Conservation (phyloP, 768 basidiomycete genomes). For the Mycena metata region DNA sequence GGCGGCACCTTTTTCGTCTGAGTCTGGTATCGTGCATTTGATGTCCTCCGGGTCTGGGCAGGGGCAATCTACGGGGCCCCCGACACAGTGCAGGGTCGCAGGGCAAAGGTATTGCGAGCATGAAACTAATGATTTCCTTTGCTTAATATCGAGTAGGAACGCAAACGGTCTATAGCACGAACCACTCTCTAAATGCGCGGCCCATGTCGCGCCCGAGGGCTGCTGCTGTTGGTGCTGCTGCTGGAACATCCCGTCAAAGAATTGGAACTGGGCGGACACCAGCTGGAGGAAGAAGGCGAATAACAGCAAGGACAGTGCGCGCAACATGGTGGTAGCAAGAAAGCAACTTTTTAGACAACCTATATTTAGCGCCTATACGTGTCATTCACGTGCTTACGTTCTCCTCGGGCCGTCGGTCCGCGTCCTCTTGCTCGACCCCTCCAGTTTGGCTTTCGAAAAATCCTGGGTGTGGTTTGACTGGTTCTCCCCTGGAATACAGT, state of each 20-base stretch:
- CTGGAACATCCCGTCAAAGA: conserved; percentile 85
- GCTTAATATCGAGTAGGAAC: not conserved
- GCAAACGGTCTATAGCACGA: conserved; percentile 37
- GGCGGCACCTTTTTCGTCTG: conserved; percentile 61
- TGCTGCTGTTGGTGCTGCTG: conserved; percentile 75
- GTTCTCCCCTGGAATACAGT: too few species aligned
- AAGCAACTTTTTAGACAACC: not conserved
- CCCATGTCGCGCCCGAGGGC: conserved; percentile 69
- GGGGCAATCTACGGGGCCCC: conserved; percentile 75
- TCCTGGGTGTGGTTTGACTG: too few species aligned
- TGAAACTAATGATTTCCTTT: conserved; percentile 60
- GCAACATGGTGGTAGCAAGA: conserved; percentile 12
- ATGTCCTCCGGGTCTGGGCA: conserved; percentile 84
- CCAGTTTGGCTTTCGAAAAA: too few species aligned
- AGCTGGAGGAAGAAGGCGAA: conserved; percentile 53
- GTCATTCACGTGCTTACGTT: not conserved
- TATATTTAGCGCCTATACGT: conserved; percentile 15
- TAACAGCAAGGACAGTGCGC: conserved; percentile 42
- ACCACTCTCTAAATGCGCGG: conserved; percentile 76
- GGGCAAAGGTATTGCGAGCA: conserved; percentile 86
- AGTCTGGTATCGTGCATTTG: conserved; percentile 81
- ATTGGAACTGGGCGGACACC: conserved; percentile 77
- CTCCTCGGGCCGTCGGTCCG: too few species aligned
- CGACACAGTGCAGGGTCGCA: conserved; percentile 78
- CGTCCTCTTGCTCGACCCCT: too few species aligned